phyloP scores from a whole-genome alignment of 768 basidiomycete genomes.

The Pleurotus salmoneostramineus region DNA sequence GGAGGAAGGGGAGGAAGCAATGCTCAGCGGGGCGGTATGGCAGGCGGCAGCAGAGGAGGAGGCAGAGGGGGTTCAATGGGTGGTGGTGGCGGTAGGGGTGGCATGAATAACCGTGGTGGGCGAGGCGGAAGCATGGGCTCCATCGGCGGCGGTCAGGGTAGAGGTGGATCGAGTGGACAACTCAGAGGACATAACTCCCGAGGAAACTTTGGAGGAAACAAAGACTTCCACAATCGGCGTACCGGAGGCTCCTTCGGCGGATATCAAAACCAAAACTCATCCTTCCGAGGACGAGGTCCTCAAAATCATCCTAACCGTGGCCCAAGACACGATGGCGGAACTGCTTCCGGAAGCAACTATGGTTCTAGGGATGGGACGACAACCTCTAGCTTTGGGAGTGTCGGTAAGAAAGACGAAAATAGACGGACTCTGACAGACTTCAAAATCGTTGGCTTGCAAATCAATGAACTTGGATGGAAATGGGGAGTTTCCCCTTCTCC shows the following conservation, averaged over 20 bases:
- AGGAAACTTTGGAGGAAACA: slow-evolving; percentile 59
- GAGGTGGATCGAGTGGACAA: slow-evolving; percentile 40
- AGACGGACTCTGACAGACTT: slow-evolving; percentile 95
- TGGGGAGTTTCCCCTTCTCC: slow-evolving; percentile 59
- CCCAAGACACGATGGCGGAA: slow-evolving; percentile 38
- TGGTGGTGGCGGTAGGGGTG: slow-evolving; percentile 21
- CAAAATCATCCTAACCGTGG: slow-evolving; percentile 46
- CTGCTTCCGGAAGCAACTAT: slow-evolving; percentile 24
- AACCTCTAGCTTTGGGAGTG: slow-evolving; percentile 36
- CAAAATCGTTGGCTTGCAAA: slow-evolving; percentile 89
- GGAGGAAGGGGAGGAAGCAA: slow-evolving; percentile 31
- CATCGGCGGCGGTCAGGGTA: slow-evolving; percentile 33
- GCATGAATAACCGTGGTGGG: slow-evolving; percentile 28
- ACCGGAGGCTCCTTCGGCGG: slow-evolving; percentile 59
- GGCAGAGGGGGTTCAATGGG: slow-evolving; percentile 28
- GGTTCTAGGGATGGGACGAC: slow-evolving; percentile 47
- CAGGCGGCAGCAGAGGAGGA: slow-evolving; percentile 29
- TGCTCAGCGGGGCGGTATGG: slow-evolving; percentile 32
- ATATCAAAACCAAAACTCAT: slow-evolving; percentile 35
- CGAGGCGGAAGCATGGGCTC: slow-evolving; percentile 28
- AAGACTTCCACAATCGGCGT: slow-evolving; percentile 62
- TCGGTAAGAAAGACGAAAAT: slow-evolving; percentile 84
- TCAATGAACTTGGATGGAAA: slow-evolving; percentile 78
- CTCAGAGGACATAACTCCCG: slow-evolving; percentile 63
- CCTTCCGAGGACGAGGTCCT: slow-evolving; percentile 54